Percentiles rank a stretch among this genome's conserved stretches.
These are phyloP conservation scores for Plasmodium coatneyi DNA, from an alignment of 169 alveolate species.

Conservation along the genomic window DNA sequence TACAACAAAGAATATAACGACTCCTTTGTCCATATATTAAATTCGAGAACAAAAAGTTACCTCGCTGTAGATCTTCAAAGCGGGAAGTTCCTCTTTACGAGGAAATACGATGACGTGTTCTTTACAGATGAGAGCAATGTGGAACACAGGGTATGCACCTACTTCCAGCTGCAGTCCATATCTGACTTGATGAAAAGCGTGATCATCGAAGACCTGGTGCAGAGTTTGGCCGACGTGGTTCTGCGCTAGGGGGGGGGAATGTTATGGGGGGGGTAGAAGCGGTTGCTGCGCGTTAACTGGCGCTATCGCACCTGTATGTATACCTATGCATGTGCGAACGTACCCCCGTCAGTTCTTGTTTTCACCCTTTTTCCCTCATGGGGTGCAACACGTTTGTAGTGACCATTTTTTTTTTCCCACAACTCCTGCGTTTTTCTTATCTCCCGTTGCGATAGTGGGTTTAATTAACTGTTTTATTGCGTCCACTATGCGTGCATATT, in stretches of 20 bases:
- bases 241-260: not conserved
- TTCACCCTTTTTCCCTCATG: not conserved
- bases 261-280: not conserved
- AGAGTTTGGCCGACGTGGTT: conserved; percentile 2
- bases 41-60: conserved; percentile 36
- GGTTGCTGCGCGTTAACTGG: not conserved
- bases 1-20: conserved; percentile 37
- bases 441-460: no score
- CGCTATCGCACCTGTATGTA: not conserved
- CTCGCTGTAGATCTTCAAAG: conserved; percentile 39
- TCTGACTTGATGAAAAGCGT: conserved; percentile 58
- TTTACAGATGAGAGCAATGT: conserved; percentile 8
- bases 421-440: no score
- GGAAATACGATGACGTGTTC: conserved; percentile 35
- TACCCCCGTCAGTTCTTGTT: not conserved
- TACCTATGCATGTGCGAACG: not conserved
- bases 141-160: conserved; percentile 18
- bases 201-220: conserved; percentile 29
- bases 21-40: conserved; percentile 57
- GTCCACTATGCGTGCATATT: no score
- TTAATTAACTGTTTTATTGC: no score
- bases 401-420: no score
- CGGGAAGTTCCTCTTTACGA: conserved; percentile 10
- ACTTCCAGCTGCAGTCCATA: conserved; percentile 56
- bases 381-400: no score